A percentile compares a stretch with the other conserved stretches of the same genome.
These are phyloP conservation scores for Aspergillus tamarii DNA, from an alignment of 2,329 filamentous ascomycete genomes.

Conservation along the genomic window DNA sequence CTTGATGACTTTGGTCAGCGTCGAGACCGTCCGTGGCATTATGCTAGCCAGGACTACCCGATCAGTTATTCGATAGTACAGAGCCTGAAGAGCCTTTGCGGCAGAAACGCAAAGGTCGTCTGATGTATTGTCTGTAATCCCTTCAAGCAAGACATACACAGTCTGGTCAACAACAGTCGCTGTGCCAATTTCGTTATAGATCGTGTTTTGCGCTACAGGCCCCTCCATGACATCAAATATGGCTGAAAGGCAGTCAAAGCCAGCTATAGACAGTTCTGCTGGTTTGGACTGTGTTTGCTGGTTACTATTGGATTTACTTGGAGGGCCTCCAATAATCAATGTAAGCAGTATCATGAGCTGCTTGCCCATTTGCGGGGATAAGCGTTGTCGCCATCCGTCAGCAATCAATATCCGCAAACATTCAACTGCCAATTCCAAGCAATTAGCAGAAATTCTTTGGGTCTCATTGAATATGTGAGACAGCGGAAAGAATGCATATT, in stretches of 20 bases:
- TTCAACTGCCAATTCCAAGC: constrained; percentile 73
- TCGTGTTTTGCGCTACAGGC: constrained; percentile 44
- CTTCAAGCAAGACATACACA: constrained; percentile 78
- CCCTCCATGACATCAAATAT: constrained; percentile 65
- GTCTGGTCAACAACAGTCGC: constrained; percentile 81
- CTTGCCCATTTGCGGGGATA: constrained; percentile 73
- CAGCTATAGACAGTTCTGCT: constrained; percentile 75
- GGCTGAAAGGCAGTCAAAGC: constrained; percentile 69
- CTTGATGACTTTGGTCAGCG: constrained; percentile 74
- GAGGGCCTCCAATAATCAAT: constrained; percentile 75
- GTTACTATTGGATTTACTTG: constrained; percentile 52
- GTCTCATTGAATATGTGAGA: constrained; percentile 82
- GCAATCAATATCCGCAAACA: constrained; percentile 74
- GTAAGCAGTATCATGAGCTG: constrained; percentile 85
- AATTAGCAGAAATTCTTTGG: constrained; percentile 68
- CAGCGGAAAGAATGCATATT: constrained; percentile 94
- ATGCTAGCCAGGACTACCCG: constrained; percentile 79
- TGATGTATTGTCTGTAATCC: constrained; percentile 65
- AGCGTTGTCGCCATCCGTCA: constrained; percentile 75
- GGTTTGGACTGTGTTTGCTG: constrained; percentile 42
- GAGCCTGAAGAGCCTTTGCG: constrained; percentile 63
- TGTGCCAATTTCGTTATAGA: constrained; percentile 58
- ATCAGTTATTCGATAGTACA: constrained; percentile 69
- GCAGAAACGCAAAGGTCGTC: constrained; percentile 73
- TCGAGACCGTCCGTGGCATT: constrained; percentile 83